These are phyloP conservation scores for Phylloporus scabripes DNA, from an alignment of 768 basidiomycete genomes.

Conservation along the genomic window DNA sequence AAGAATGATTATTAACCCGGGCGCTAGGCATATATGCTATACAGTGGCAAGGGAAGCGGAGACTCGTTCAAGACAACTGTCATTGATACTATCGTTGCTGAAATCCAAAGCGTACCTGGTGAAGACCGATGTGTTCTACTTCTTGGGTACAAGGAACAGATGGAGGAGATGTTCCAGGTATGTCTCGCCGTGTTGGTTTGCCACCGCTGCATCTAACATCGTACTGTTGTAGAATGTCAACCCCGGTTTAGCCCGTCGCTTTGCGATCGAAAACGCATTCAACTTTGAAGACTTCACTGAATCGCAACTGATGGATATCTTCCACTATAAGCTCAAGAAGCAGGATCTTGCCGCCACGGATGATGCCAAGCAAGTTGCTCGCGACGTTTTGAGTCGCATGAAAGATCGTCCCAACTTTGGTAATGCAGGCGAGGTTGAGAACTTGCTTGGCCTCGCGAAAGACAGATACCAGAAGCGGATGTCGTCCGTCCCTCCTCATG, in stretches of 20 bases:
- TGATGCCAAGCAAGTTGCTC: slow-evolving; percentile 51
- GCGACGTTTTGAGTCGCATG: slow-evolving; percentile 37
- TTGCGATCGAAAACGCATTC: slow-evolving; percentile 65
- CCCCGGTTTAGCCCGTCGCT: slow-evolving; percentile 59
- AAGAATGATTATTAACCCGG: background rate
- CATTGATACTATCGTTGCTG: slow-evolving; percentile 70
- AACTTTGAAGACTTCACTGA: slow-evolving; percentile 62
- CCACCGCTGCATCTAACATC: background rate
- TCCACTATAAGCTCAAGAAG: slow-evolving; percentile 50
- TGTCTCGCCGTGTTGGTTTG: background rate
- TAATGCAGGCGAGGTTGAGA: slow-evolving; percentile 62
- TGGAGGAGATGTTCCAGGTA: slow-evolving; percentile 73
- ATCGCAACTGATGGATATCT: slow-evolving; percentile 44
- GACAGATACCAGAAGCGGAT: slow-evolving; percentile 39
- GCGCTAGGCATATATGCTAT: slow-evolving; percentile 39
- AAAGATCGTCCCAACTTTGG: slow-evolving; percentile 55
- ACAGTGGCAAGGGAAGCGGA: slow-evolving; percentile 35
- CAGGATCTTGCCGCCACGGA: slow-evolving; percentile 55
- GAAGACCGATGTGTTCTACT: slow-evolving; percentile 67
- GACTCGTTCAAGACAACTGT: slow-evolving; percentile 63
- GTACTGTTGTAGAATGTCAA: slow-evolving; percentile 52
- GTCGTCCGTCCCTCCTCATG: slow-evolving; percentile 16
- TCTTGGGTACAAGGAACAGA: slow-evolving; percentile 59
- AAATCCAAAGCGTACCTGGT: slow-evolving; percentile 62
- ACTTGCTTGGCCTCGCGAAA: slow-evolving; percentile 50